phyloP scores from a whole-genome alignment of 805 yeast species.

The Zygotorulaspora chibaensis region DNA sequence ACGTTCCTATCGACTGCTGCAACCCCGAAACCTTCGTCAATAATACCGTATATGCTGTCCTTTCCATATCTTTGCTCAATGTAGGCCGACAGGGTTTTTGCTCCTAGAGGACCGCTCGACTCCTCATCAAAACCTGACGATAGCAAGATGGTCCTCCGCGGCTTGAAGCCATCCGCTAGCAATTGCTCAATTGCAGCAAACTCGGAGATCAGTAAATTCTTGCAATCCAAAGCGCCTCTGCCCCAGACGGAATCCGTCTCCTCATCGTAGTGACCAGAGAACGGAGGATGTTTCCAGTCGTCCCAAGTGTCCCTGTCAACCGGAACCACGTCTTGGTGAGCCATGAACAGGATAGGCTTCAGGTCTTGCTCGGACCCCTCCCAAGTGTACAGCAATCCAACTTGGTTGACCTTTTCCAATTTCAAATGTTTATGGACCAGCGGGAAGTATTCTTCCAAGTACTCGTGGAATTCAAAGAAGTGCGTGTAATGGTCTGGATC shows the following conservation, averaged over 20 bases:
- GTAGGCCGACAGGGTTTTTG: conserved; percentile 42
- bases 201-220: conserved; percentile 60
- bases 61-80: conserved; percentile 54
- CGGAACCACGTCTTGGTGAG: conserved; percentile 86
- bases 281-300: conserved; percentile 69
- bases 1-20: conserved; percentile 39
- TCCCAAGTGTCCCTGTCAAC: conserved; percentile 54
- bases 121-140: conserved; percentile 84
- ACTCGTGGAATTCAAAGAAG: conserved; percentile 48
- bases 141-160: conserved; percentile 57
- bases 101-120: conserved; percentile 60
- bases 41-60: conserved; percentile 53
- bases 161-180: conserved; percentile 46
- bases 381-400: conserved; percentile 64
- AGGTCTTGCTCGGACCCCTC: conserved; percentile 48
- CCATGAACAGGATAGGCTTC: conserved; percentile 67
- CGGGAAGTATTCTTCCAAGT: conserved; percentile 55
- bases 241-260: conserved; percentile 54
- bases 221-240: conserved; percentile 74
- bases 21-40: conserved; percentile 63
- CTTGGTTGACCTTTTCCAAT: conserved; percentile 53
- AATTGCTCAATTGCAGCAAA: conserved; percentile 62
- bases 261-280: conserved; percentile 64
- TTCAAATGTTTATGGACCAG: conserved; percentile 43
- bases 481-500: conserved; percentile 43